Evolutionary conservation across 2,329 filamentous ascomycete species (phyloP).

Genomic region (Colletotrichum tamarilloi): DNA sequence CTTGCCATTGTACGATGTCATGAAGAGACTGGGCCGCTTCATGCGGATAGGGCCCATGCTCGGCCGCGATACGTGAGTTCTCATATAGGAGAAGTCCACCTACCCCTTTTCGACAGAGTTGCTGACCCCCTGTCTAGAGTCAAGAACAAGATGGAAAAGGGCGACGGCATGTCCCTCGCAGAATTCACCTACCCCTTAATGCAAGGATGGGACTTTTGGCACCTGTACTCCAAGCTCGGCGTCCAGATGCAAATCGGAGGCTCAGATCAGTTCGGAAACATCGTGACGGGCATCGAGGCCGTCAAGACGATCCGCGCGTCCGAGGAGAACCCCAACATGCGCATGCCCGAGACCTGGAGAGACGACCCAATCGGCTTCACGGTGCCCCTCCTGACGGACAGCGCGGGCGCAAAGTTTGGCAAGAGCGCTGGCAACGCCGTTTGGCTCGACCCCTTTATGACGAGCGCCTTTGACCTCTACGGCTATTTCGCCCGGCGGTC

Average conservation of each 20-base stretch:
- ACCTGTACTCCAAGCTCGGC: constrained; percentile 74
- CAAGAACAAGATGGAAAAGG: constrained; percentile 83
- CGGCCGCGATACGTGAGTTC: constrained; percentile 82
- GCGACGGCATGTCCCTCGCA: constrained; percentile 92
- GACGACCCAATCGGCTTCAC: constrained; percentile 85
- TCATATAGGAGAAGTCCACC: background rate
- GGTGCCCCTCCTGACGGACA: constrained; percentile 87
- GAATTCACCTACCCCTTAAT: constrained; percentile 95
- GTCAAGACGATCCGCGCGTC: constrained; percentile 78
- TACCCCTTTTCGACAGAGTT: background rate
- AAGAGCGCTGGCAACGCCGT: constrained; percentile 95
- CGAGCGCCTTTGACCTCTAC: constrained; percentile 87
- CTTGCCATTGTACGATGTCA: constrained; percentile 77
- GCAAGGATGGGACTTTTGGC: constrained; percentile 97
- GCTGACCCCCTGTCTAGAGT: constrained; percentile 56
- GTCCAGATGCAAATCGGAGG: constrained; percentile 92
- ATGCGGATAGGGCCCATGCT: constrained; percentile 89
- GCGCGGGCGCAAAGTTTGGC: constrained; percentile 89
- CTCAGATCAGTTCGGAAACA: constrained; percentile 97
- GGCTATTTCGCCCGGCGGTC: constrained; percentile 87
- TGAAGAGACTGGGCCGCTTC: constrained; percentile 77
- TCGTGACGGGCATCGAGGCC: constrained; percentile 87
- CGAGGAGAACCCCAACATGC: constrained; percentile 57
- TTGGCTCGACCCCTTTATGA: constrained; percentile 88
- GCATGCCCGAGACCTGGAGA: constrained; percentile 53